phyloP scores from a whole-genome alignment of 257 asterid genomes.

The Coffea eugenioides region DNA sequence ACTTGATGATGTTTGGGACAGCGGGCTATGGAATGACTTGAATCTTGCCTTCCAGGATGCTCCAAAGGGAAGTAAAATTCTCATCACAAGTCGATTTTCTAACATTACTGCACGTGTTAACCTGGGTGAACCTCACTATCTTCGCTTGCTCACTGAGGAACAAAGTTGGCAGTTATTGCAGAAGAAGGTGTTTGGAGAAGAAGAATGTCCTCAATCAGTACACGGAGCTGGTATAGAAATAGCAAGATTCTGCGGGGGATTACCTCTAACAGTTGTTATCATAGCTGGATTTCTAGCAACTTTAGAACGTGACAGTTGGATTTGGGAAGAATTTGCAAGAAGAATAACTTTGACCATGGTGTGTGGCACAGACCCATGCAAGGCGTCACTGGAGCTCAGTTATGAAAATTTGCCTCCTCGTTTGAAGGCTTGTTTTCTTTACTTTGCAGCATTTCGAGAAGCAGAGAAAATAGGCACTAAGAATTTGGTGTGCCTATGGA shows the following conservation, averaged over 20 bases:
- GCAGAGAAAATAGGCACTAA: background rate
- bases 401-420: conserved; percentile 4
- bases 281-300: background rate
- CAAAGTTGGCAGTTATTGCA: conserved; percentile 7
- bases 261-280: background rate
- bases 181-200: background rate
- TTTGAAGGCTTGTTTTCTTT: conserved; percentile 11
- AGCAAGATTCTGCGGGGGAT: background rate
- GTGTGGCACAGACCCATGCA: background rate
- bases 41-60: background rate
- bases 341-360: background rate
- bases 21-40: background rate
- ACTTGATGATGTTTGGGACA: conserved; percentile 9
- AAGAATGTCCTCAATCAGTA: background rate
- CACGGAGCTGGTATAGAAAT: background rate
- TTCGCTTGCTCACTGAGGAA: background rate
- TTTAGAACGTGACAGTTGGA: too few relatives aligned
- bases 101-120: background rate
- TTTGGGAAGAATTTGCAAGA: background rate
- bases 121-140: background rate
- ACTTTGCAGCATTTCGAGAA: background rate
- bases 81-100: background rate
- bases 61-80: background rate
- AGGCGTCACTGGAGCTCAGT: conserved; percentile 6
- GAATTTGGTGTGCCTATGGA: background rate